Evolutionary conservation across 2,329 filamentous ascomycete genomes (phyloP).

Genomic region (Phyllosticta citrichinensis): DNA sequence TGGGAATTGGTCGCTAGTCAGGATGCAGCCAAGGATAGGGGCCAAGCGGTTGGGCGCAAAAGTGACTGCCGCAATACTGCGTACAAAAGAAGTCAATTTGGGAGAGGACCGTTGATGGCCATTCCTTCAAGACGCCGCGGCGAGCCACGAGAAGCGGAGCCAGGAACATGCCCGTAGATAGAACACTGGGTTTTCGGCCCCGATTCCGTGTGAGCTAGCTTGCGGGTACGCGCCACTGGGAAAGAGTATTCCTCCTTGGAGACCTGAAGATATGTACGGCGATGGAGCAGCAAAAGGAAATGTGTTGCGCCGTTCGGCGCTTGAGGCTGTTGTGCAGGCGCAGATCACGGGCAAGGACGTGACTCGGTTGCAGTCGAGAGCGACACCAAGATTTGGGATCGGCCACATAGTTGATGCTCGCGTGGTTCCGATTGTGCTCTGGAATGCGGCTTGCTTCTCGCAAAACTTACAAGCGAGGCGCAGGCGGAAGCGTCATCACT

Average conservation of each 20-base stretch:
- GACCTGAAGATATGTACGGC: not conserved
- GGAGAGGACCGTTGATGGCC: not conserved
- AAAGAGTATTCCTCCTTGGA: not conserved
- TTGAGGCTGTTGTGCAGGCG: not conserved
- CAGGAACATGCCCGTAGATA: not conserved
- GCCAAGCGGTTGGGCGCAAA: not conserved
- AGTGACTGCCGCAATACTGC: not conserved
- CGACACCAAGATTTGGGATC: not conserved
- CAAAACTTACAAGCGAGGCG: not conserved
- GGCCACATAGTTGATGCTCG: not conserved
- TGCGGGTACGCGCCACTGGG: not conserved
- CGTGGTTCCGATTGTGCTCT: not conserved
- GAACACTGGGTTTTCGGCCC: not conserved
- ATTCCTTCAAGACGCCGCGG: not conserved
- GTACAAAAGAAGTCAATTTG: not conserved
- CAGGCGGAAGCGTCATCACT: not conserved
- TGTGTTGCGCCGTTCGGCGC: not conserved
- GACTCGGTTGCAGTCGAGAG: not conserved
- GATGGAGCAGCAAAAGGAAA: not conserved
- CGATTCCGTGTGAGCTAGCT: not conserved
- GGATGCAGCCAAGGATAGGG: not conserved
- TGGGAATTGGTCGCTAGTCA: not conserved
- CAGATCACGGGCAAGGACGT: not conserved
- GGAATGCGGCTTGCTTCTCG: not conserved
- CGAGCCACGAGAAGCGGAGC: not conserved